Evolutionary conservation across 495 filamentous ascomycete species (phyloP), one percentile per base, ranked within the genome.

Genomic region (Annulohypoxylon stygium): DNA sequence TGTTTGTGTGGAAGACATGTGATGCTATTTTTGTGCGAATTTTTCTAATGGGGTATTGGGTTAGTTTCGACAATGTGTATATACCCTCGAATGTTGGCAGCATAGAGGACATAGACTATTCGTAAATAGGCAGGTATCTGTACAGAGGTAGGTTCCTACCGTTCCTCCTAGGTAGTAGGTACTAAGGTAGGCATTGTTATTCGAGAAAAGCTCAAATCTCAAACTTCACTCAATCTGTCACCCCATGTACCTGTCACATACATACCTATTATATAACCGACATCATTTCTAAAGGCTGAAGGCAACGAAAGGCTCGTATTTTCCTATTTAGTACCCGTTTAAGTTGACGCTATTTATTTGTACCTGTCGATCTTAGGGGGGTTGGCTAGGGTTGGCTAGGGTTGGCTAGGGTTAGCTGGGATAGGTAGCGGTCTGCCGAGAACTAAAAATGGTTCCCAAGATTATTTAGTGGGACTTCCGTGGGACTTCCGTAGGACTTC

Each of bases 281-380:
- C 53, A 36, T 57, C 8, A 4, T 33, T 18, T 20, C 53, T 37
- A 57, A 18, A 57, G 43, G 16, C 16, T 47, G 43, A 47, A 47
- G n/a, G 43, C 16, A 47, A 16, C 43, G 16, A 47, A 47, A 47
- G 26, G n/a, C 53, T 37, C 33, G 33, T 37, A 57, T 57, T 36
- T 36, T 53, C 8, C 33, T 6, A 57, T 33, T 18, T 48, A 48
- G 47, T 36, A 45, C 26, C 30, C 47, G 48, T 61, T 54, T 53
- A 16, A 55, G 33, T 37, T 53, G 43, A 48, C 65, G 41, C 51
- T 70, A 70, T 58, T 70, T 70, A 65, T 55, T 39, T 47, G 65
- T 68, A 41, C 70, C 59, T 73, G 70, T 68, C 64, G 70, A 73
- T 73, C 70, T 53, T 18, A 43, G 11, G 45, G 39, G 41, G n/a